Evolutionary conservation across 345 rosid species (phyloP), one percentile per base, ranked within the genome.

Genomic region (Atalantia buxifolia): DNA sequence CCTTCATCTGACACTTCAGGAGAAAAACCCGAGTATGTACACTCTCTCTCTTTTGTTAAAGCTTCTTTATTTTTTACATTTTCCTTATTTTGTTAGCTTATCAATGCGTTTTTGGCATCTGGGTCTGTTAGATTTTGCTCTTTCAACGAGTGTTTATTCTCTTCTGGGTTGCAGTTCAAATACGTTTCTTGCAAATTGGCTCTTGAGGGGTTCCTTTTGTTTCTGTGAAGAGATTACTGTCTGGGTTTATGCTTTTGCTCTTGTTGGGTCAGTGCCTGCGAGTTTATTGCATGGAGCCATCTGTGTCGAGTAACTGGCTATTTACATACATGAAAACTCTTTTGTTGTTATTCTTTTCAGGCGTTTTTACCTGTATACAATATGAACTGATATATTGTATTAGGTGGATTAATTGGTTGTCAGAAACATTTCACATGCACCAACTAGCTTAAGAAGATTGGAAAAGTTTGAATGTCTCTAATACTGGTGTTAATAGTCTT

Each of bases 11-110:
- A 86, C 59, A 77, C 85, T 85, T 79, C 86, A 53, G 91, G 81
- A 67, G 94, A 92, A 68, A 84, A 86, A 80, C 88, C 94, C n/a
- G 93, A 90, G 98, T 94, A 90, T 72, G 67, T 61, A 19, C 76
- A 40, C 84, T 57, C 65, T 75, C 75, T 62, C 76, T 53, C 68
- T 56, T 36, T 66, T n/a, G 80, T 25, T 76, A 64, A 53, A 30
- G 21, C 8, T 66, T 36, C 22, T 78, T 71, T 82, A 24, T 76
- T 72, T 71, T 73, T 31, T 68, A 70, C 60, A 75, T 63, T 45
- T 74, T 28, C 13, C 27, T 67, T 25, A 27, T 24, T 18, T 55
- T 16, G 50, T 66, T 67, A 50, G 72, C 65, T 50, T 80, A 64
- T 42, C 66, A 42, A 19, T 61, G 66, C 25, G 45, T 59, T 35